Conservation (phyloP, 345 rosid species). For the Lagerstroemia speciosa region DNA sequence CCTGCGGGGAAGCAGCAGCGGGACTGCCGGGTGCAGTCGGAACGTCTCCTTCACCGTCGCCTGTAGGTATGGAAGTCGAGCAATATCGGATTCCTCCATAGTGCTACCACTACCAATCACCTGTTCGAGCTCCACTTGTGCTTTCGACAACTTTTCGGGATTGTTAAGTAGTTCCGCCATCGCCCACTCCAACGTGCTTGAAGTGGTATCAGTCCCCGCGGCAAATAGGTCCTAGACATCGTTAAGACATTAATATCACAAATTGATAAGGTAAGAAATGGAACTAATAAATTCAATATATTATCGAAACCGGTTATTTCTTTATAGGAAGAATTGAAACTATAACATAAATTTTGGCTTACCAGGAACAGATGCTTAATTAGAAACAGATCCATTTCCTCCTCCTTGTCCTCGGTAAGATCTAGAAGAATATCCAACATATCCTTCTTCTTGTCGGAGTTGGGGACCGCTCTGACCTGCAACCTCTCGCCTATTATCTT, state of each 20-base stretch:
- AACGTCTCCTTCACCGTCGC: constrained; percentile 1
- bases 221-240: constrained; percentile 21
- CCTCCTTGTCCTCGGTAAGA: constrained; percentile 18
- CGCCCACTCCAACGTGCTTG: constrained; percentile 48
- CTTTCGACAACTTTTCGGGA: constrained; percentile 21
- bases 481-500: constrained; percentile 16
- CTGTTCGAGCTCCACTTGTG: constrained; percentile 21
- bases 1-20: background rate
- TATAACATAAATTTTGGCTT: background rate
- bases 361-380: constrained; percentile 22
- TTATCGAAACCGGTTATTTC: too few relatives aligned
- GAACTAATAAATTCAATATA: too few relatives aligned
- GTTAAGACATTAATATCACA: background rate
- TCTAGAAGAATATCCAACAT: constrained; percentile 31
- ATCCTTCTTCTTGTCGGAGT: constrained; percentile 16
- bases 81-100: background rate
- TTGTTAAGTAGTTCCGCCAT: constrained; percentile 35
- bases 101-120: background rate
- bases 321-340: too few relatives aligned
- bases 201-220: constrained; percentile 36
- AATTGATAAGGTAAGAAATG: too few relatives aligned
- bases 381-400: constrained; percentile 12
- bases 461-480: constrained; percentile 4
- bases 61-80: background rate
- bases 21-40: background rate